Base-by-base conservation (phyloP, 2,329 filamentous ascomycete species). In the Colletotrichum spinosum region DNA sequence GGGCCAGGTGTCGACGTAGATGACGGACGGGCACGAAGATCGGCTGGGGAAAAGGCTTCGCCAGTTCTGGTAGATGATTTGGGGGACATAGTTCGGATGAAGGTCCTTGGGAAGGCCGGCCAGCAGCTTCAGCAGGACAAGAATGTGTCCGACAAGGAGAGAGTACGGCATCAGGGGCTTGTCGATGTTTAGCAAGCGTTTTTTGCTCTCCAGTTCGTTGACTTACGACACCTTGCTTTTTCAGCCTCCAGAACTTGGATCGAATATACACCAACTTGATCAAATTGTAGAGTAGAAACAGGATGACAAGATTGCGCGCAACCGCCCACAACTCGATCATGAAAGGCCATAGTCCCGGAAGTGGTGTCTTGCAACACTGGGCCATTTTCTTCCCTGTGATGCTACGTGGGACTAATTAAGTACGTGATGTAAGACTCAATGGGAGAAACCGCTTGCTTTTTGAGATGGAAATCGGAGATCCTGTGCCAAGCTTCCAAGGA, bases 1-100 rank as follows among this genome's bases (percentile, higher is more conserved):
- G 0, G 74, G 74, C 74, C 74, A 76, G 10, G 69, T 65, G 54
- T 76, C 74, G 33, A 75, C 37, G 50, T 74, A 76, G 37, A 69
- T 59, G 2, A 73, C 59, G 6, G 71, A 69, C 10, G 74, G 73
- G 8, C 71, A 73, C 4, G 63, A 51, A 4, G 35, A 80, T 55
- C 77, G 70, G 34, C 10, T 56, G 5, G 61, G 65, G n/a, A 67
- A 67, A 7, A 65, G 33, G 0, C 38, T 13, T 25, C 15, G 38
- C 61, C 65, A 67, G 17, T 67, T 66, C 9, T 67, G 41, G 12
- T 50, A 53, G 41, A 67, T 44, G 34, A 48, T 17, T 35, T 67
- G 51, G 3, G 56, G n/a, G 7, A 65, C 7, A 44, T 65, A 67
- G 48, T 65, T 60, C 17, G 42, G 8, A 17, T 61, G 61, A 6